A percentile compares a stretch with the other conserved stretches of the same genome.
Conservation (phyloP, 805 yeast species). For the Ogataea pilisensis region DNA sequence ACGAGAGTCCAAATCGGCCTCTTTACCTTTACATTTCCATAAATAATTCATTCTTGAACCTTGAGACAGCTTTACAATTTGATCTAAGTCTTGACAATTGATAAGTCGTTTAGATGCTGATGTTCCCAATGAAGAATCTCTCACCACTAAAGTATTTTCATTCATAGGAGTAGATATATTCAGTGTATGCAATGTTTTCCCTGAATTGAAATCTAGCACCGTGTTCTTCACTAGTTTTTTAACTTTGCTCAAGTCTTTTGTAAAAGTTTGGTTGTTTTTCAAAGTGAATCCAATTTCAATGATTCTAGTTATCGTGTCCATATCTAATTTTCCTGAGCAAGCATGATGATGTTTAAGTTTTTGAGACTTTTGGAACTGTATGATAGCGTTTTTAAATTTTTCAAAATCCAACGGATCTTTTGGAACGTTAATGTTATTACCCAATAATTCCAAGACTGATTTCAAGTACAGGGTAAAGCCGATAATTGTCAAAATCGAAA, state of each 20-base stretch:
- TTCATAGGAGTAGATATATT: constrained; percentile 23
- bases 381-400: constrained; percentile 60
- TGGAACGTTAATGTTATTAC: constrained; percentile 55
- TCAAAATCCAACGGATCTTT: constrained; percentile 83
- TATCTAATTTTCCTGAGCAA: constrained; percentile 18
- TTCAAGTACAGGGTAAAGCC: constrained; percentile 71
- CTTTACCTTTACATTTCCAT: constrained; percentile 50
- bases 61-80: constrained; percentile 20
- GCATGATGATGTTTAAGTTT: constrained; percentile 8
- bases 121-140: constrained; percentile 12
- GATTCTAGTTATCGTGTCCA: constrained; percentile 21
- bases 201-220: constrained; percentile 34
- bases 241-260: constrained; percentile 33
- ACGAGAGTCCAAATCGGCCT: constrained; percentile 28
- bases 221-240: constrained; percentile 34
- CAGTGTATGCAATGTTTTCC: constrained; percentile 29
- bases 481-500: constrained; percentile 72
- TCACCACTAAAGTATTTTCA: constrained; percentile 10
- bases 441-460: constrained; percentile 55
- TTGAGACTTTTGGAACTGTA: constrained; percentile 64
- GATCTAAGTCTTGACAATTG: constrained; percentile 26
- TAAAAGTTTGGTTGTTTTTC: constrained; percentile 33
- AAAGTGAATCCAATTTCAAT: constrained; percentile 18
- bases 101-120: constrained; percentile 9
- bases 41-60: constrained; percentile 35